Evolutionary conservation across 2,329 filamentous ascomycete species (phyloP), one percentile per base, ranked within the genome.

Genomic region (Fusarium sulawesiense): DNA sequence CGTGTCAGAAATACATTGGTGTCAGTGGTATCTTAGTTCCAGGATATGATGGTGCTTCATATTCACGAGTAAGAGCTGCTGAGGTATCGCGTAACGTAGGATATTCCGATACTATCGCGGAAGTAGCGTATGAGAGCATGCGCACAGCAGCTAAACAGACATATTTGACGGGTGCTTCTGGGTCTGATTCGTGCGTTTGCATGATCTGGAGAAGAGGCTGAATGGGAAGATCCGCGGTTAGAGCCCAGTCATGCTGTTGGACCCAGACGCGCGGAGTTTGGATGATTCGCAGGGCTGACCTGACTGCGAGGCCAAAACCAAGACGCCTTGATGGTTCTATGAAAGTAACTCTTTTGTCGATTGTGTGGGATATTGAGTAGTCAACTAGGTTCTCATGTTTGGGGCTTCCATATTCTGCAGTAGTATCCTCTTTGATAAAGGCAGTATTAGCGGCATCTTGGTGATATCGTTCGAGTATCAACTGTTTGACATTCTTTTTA

Each of bases 1-100:
- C 86, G 58, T 88, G 85, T 86, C 86, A 88, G 71, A 88, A 87
- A 76, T 87, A 88, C 56, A 88, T 79, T 0, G 86, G 86, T 2
- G 86, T 88, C 42, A 88, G 73, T 0, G 84, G 83, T 1, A 88
- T 74, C 16, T 71, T 65, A 18, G 50, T 23, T 8, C 60, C 50
- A 3, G 66, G 50, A 3, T 56, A 20, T 2, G 56, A 55, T 2
- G 51, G 16, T 11, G 46, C n/a, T 59, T 85, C 34, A n/a, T 68
- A 87, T 18, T 81, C 77, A 2, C 79, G 75, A 60, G 82, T 85
- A 21, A 86, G 78, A 20, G 76, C 70, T 0, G 76, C 62, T 0
- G 86, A 86, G 34, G 85, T 66, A 0, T 75, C 66, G 10, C 81
- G 79, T 16, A 88, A 77, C 1, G 73, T 75, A 0, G 84, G 80